Evolutionary conservation across 164 flowering plant genomes (phyloP), one percentile per base, ranked within the genome.

Genomic region (Malania oleifera): DNA sequence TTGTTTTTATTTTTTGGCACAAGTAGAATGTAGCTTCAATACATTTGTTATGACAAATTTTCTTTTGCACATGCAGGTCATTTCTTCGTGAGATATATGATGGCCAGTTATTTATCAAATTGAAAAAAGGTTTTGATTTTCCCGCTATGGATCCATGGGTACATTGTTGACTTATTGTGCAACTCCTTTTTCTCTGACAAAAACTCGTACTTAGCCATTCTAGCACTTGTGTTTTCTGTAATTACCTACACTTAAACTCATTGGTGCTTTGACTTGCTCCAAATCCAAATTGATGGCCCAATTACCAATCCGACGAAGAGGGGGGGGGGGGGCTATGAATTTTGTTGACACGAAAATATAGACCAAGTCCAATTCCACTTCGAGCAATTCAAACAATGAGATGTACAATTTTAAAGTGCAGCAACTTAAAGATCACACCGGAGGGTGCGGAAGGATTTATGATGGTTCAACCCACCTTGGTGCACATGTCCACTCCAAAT

Each of bases 111-210:
- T 74, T 86, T 44, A 59, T 93, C 44, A 89, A 86, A 74, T 67
- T 89, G 77, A 86, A 84, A 65, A 87, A 81, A 57, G 98, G 98
- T 55, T 35, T 80, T 23, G 55, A 81, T 69, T 71, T 93, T 15
- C 98, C 98, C 65, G 91, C 89, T 57, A 83, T 89, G 98, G 97
- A 93, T 82, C 97, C 86, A 7, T 93, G 98, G 98, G 98, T 92
- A 66, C 5, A 28, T 47, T 55, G 14, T 46, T 45, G 46, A 14
- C 26, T 51, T 56, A 22, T 15, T 28, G 1, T 37, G 20, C 50
- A 37, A 6, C 34, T 28, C 15, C 19, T 43, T 46, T 52, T 25
- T 19, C 13, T 40, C 1, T 7, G 50, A 31, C 6, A 31, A 31
- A 31, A 4, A 9, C 50, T 46, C 18, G 9, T 46, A 43, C n/a